phyloP scores from a whole-genome alignment of 1,284 basidiomycete species.

The Pascua sp. region DNA sequence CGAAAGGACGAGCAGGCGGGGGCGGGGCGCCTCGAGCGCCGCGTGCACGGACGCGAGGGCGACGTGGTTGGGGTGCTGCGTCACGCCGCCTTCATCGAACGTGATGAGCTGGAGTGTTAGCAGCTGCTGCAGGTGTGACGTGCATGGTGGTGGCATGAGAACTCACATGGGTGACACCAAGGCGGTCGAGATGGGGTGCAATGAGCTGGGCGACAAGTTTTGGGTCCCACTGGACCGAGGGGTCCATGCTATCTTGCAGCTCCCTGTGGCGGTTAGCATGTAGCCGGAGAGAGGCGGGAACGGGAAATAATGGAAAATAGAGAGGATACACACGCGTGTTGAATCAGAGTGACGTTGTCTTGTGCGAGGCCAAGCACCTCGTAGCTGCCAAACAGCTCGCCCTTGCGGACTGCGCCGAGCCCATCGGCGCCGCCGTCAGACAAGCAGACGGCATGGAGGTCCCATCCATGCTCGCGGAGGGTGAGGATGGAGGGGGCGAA shows the following conservation, averaged over 20 bases:
- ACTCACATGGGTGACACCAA: slow-evolving; percentile 5
- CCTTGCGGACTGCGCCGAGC: slow-evolving; percentile 61
- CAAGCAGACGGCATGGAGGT: slow-evolving; percentile 51
- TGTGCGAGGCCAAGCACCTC: slow-evolving; percentile 64
- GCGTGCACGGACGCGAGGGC: slow-evolving; percentile 62
- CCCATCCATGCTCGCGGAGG: slow-evolving; percentile 34
- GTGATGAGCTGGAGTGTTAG: slow-evolving; percentile 68
- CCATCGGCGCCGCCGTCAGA: slow-evolving; percentile 72
- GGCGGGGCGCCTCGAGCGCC: slow-evolving; percentile 18
- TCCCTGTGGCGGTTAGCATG: slow-evolving; percentile 6
- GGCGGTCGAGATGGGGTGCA: slow-evolving; percentile 33
- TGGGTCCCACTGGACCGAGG: slow-evolving; percentile 58
- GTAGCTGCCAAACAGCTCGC: slow-evolving; percentile 68
- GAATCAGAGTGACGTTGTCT: slow-evolving; percentile 60
- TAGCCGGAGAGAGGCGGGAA: neutral
- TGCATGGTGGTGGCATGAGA: no score
- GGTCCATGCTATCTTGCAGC: slow-evolving; percentile 62
- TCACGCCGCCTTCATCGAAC: slow-evolving; percentile 79
- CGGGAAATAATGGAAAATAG: no score
- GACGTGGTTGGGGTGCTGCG: slow-evolving; percentile 84
- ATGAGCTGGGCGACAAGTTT: slow-evolving; percentile 62
- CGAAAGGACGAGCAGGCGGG: slow-evolving; percentile 59
- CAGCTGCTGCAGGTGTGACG: neutral
- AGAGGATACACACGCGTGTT: slow-evolving; percentile 62
- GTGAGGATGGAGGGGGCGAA: slow-evolving; percentile 55